phyloP scores from a whole-genome alignment of 2,329 filamentous ascomycete species.

The Furcasterigmium furcatum region DNA sequence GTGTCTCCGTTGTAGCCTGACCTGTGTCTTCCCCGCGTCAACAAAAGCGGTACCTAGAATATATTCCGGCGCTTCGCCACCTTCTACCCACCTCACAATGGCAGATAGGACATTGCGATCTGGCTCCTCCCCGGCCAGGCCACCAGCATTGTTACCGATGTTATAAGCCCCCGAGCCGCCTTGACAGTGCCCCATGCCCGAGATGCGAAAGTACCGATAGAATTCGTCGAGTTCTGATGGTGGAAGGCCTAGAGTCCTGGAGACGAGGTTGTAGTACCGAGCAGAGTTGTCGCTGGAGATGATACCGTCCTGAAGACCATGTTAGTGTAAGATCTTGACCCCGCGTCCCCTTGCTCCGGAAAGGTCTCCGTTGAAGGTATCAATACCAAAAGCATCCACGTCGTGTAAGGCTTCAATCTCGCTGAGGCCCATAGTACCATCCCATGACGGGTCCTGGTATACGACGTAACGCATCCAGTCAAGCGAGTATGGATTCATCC shows the following conservation, averaged over 20 bases:
- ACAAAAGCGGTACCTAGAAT: constrained; percentile 26
- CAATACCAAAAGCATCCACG: constrained; percentile 32
- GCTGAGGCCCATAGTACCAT: constrained; percentile 29
- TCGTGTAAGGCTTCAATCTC: constrained; percentile 24
- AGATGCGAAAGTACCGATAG: constrained; percentile 51
- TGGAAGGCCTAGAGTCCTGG: constrained; percentile 23
- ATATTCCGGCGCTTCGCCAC: constrained; percentile 35
- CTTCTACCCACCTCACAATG: constrained; percentile 46
- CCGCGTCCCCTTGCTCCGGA: constrained; percentile 33
- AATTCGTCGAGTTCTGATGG: constrained; percentile 25
- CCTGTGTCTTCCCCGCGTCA: neutral
- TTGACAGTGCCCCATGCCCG: constrained; percentile 49
- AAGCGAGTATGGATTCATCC: neutral
- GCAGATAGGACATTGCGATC: constrained; percentile 42
- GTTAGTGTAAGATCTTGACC: constrained; percentile 42
- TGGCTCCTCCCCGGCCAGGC: constrained; percentile 19
- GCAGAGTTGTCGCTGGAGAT: constrained; percentile 23
- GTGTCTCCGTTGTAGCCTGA: too few relatives aligned
- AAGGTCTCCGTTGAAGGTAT: constrained; percentile 34
- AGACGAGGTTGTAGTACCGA: constrained; percentile 5
- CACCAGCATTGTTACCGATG: constrained; percentile 17
- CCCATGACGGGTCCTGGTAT: constrained; percentile 31
- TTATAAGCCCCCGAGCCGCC: constrained; percentile 40
- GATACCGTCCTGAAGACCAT: constrained; percentile 37
- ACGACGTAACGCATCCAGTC: constrained; percentile 33